These are phyloP conservation scores for Epichloe aotearoae DNA, from an alignment of 2,329 filamentous ascomycete genomes.

Conservation along the genomic window DNA sequence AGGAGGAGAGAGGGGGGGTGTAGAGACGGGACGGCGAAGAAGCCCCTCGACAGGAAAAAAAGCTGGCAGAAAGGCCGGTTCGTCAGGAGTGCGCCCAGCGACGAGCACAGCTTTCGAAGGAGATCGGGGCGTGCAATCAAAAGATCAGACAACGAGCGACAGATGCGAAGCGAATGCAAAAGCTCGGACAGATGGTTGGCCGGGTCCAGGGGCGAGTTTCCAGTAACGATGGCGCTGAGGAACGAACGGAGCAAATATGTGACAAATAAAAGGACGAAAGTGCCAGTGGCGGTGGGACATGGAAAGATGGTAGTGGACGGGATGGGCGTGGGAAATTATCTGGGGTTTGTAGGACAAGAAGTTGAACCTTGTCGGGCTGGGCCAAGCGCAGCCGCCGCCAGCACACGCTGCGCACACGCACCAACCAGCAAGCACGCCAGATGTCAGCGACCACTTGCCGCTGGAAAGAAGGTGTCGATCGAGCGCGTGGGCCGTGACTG, in stretches of 20 bases:
- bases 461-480: constrained; percentile 1
- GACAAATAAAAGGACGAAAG: constrained; percentile 7
- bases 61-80: constrained; percentile 6
- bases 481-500: constrained; percentile 5
- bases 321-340: constrained; percentile 13
- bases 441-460: background rate
- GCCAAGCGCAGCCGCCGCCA: constrained; percentile 9
- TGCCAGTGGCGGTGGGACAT: constrained; percentile 13
- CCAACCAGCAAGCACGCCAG: background rate
- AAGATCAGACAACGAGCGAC: constrained; percentile 3
- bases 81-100: constrained; percentile 8
- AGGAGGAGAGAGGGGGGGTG: background rate
- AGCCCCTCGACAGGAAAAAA: background rate
- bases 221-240: constrained; percentile 6
- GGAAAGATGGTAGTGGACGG: constrained; percentile 13
- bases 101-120: constrained; percentile 8
- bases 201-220: constrained; percentile 8
- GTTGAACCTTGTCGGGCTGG: constrained; percentile 7
- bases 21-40: background rate
- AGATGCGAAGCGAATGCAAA: constrained; percentile 6
- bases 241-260: constrained; percentile 5
- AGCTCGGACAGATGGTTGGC: constrained; percentile 7
- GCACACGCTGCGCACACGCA: constrained; percentile 2
- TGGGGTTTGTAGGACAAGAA: constrained; percentile 14
- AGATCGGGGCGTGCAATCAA: constrained; percentile 5